Conservation (phyloP, 2,329 filamentous ascomycete genomes). For the Colletotrichum trifolii region DNA sequence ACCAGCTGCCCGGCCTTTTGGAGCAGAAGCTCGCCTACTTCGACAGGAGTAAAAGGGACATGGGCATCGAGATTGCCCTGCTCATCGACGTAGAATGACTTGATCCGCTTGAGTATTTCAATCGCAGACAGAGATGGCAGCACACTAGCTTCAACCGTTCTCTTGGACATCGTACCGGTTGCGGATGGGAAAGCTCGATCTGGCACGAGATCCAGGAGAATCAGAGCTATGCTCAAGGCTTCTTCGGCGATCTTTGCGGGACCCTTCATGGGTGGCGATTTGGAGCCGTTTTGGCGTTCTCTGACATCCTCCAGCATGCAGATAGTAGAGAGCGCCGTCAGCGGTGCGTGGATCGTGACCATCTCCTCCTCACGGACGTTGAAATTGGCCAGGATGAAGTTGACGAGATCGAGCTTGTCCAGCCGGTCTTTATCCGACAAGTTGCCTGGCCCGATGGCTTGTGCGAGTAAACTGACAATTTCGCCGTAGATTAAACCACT, state of each 20-base stretch:
- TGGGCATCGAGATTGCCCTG: slow-evolving; percentile 75
- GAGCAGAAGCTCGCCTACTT: slow-evolving; percentile 71
- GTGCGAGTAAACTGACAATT: slow-evolving; percentile 74
- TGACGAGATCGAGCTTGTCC: slow-evolving; percentile 77
- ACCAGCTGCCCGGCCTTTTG: slow-evolving; percentile 67
- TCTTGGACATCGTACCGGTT: slow-evolving; percentile 33
- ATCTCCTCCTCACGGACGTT: slow-evolving; percentile 97
- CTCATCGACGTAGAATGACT: slow-evolving; percentile 75
- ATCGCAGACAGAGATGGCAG: slow-evolving; percentile 51
- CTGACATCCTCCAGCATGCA: slow-evolving; percentile 68
- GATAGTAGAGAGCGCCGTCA: slow-evolving; percentile 74
- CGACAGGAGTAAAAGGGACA: slow-evolving; percentile 67
- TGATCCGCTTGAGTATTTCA: slow-evolving; percentile 71
- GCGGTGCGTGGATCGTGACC: slow-evolving; percentile 84
- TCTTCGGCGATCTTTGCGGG: slow-evolving; percentile 44
- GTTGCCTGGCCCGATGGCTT: slow-evolving; percentile 63
- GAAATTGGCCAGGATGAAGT: slow-evolving; percentile 88
- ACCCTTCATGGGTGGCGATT: slow-evolving; percentile 42
- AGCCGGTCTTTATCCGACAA: slow-evolving; percentile 59
- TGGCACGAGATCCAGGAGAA: slow-evolving; percentile 72
- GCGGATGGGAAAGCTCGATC: slow-evolving; percentile 67
- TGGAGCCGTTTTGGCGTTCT: slow-evolving; percentile 43
- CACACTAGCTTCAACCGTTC: slow-evolving; percentile 42
- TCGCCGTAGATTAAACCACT: slow-evolving; percentile 93
- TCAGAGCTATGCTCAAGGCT: slow-evolving; percentile 61